A percentile compares a stretch with the other conserved stretches of the same genome.
Evolutionary conservation across 495 filamentous ascomycete genomes (phyloP).

Genomic region (Podospora australis): DNA sequence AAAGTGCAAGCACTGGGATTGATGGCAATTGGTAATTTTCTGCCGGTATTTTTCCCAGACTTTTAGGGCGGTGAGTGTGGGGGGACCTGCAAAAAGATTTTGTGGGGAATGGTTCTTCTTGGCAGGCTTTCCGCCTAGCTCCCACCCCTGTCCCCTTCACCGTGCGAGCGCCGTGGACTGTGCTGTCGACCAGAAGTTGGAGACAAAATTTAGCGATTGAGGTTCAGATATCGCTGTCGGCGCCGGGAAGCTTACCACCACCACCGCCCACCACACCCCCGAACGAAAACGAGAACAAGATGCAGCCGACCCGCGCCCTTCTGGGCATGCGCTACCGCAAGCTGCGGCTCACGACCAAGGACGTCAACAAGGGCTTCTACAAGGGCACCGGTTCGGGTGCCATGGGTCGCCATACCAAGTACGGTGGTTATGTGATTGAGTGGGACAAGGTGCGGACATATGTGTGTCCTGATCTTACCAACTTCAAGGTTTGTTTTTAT

Average conservation of each 20-base stretch:
- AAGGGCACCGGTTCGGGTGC: slow-evolving; percentile 86
- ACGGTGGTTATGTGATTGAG: slow-evolving; percentile 77
- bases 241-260: background rate
- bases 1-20: background rate
- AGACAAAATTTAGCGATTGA: slow-evolving; percentile 6
- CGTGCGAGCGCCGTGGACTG: too few species aligned
- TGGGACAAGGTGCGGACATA: slow-evolving; percentile 87
- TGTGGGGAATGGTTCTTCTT: too few species aligned
- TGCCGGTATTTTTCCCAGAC: too few species aligned
- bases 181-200: background rate
- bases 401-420: slow-evolving; percentile 79
- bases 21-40: slow-evolving; percentile 20
- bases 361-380: slow-evolving; percentile 89
- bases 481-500: slow-evolving; percentile 58
- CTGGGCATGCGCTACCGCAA: slow-evolving; percentile 56
- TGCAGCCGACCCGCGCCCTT: slow-evolving; percentile 68
- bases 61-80: slow-evolving; percentile 28
- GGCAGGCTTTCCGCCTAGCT: slow-evolving; percentile 1
- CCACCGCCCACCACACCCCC: background rate
- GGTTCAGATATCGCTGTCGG: background rate
- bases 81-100: background rate
- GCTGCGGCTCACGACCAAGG: slow-evolving; percentile 78
- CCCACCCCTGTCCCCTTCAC: background rate
- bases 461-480: slow-evolving; percentile 62
- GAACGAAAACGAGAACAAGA: slow-evolving; percentile 43